These are phyloP conservation scores for Vaccinium myrtillus DNA, from an alignment of 148 eudicot species.

Conservation along the genomic window DNA sequence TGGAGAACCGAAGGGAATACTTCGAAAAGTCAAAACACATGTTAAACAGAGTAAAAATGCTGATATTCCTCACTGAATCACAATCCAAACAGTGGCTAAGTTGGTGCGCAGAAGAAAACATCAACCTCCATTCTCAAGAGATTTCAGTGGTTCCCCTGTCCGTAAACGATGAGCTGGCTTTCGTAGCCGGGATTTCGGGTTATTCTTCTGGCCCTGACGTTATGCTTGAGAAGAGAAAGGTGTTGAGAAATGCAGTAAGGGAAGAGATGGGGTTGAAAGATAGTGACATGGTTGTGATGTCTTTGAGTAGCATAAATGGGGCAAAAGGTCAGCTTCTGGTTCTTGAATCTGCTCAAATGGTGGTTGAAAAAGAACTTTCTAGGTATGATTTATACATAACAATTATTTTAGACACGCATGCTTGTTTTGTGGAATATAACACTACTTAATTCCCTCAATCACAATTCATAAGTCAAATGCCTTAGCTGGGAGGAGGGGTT, in stretches of 20 bases:
- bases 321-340: constrained; percentile 89
- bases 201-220: constrained; percentile 53
- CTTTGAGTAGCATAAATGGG: constrained; percentile 87
- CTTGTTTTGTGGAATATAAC: constrained; percentile 10
- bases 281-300: constrained; percentile 76
- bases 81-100: constrained; percentile 90
- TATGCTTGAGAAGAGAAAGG: constrained; percentile 68
- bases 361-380: constrained; percentile 39
- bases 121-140: constrained; percentile 47
- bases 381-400: constrained; percentile 10
- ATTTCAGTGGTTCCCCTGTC: constrained; percentile 77
- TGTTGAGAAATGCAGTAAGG: constrained; percentile 66
- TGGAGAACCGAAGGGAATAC: constrained; percentile 95
- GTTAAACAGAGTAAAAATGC: constrained; percentile 80
- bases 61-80: constrained; percentile 75
- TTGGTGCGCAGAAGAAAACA: constrained; percentile 87
- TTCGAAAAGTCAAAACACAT: constrained; percentile 74
- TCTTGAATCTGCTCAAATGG: constrained; percentile 69
- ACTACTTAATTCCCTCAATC: background rate
- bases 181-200: constrained; percentile 75
- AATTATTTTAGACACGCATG: background rate
- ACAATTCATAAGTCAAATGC: background rate
- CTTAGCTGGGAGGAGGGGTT: background rate
- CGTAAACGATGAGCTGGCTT: constrained; percentile 90
- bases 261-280: constrained; percentile 88